Conservation (phyloP, 805 yeast species). For the Monosporozyma unispora region DNA sequence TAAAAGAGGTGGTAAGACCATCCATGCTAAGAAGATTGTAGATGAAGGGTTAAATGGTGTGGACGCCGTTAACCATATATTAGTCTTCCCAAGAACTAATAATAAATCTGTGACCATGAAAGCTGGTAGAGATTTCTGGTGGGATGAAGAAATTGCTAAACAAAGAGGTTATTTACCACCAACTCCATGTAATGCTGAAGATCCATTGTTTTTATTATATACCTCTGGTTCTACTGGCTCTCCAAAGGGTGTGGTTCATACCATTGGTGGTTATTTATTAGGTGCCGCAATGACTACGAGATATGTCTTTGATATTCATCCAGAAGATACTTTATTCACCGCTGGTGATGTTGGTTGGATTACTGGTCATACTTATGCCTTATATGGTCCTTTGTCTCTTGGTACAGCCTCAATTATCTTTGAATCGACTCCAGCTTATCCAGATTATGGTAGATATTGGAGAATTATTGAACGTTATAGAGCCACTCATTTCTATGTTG, state of each 20-base stretch:
- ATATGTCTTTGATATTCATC: slow-evolving; percentile 88
- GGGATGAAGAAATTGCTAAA: slow-evolving; percentile 84
- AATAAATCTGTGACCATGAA: slow-evolving; percentile 60
- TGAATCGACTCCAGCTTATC: slow-evolving; percentile 97
- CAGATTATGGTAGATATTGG: slow-evolving; percentile 93
- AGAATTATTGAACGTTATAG: slow-evolving; percentile 81
- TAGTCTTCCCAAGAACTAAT: slow-evolving; percentile 87
- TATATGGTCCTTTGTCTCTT: slow-evolving; percentile 81
- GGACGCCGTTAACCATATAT: slow-evolving; percentile 67
- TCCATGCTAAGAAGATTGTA: slow-evolving; percentile 86
- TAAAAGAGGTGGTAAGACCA: slow-evolving; percentile 89
- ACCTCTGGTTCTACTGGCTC: slow-evolving; percentile 98
- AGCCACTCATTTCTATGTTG: slow-evolving; percentile 95
- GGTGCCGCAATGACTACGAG: slow-evolving; percentile 89
- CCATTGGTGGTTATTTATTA: slow-evolving; percentile 87
- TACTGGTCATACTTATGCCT: slow-evolving; percentile 93
- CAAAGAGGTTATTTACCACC: slow-evolving; percentile 84
- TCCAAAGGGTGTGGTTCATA: slow-evolving; percentile 96
- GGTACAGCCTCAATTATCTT: slow-evolving; percentile 92
- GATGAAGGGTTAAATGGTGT: slow-evolving; percentile 81
- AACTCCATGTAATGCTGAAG: slow-evolving; percentile 79
- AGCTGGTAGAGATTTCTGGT: slow-evolving; percentile 82
- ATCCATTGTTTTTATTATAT: slow-evolving; percentile 89
- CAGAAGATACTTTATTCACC: slow-evolving; percentile 80
- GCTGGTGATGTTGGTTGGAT: slow-evolving; percentile 99